Conservation (phyloP, 305 asterid species). For the Fraxinus albicans region DNA sequence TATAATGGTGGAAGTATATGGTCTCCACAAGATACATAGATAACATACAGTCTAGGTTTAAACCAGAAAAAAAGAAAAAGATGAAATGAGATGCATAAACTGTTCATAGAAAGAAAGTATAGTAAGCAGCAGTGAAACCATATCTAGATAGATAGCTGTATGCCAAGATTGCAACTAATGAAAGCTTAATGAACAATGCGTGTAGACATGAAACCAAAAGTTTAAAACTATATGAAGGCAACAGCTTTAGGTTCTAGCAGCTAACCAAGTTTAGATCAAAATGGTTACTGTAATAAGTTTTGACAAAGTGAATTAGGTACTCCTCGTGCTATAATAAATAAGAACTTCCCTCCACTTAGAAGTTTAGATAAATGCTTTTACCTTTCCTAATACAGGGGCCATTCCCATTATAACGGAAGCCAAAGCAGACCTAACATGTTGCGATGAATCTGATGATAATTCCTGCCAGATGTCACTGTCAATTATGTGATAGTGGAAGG, state of each 20-base stretch:
- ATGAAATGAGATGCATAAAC: neutral
- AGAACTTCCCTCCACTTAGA: neutral
- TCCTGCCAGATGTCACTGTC: constrained; percentile 48
- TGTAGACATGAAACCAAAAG: neutral
- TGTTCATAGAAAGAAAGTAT: neutral
- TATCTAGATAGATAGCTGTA: neutral
- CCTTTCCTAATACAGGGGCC: constrained; percentile 97
- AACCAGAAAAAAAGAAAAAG: neutral
- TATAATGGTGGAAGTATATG: neutral
- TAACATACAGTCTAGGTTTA: neutral
- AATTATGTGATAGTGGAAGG: constrained; percentile 1
- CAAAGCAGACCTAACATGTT: constrained; percentile 90
- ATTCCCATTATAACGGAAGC: constrained; percentile 93
- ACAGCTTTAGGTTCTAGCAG: neutral
- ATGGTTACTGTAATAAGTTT: neutral
- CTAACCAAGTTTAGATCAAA: neutral
- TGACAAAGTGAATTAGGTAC: neutral
- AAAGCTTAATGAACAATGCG: neutral
- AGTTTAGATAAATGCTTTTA: constrained; percentile 16
- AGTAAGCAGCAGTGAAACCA: neutral
- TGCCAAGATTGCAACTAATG: neutral
- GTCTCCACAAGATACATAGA: neutral
- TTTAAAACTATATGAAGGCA: neutral
- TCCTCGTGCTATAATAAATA: neutral
- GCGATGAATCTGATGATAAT: constrained; percentile 89